Base-by-base conservation (phyloP, 768 basidiomycete genomes). In the Macrolepiota fuliginosa region DNA sequence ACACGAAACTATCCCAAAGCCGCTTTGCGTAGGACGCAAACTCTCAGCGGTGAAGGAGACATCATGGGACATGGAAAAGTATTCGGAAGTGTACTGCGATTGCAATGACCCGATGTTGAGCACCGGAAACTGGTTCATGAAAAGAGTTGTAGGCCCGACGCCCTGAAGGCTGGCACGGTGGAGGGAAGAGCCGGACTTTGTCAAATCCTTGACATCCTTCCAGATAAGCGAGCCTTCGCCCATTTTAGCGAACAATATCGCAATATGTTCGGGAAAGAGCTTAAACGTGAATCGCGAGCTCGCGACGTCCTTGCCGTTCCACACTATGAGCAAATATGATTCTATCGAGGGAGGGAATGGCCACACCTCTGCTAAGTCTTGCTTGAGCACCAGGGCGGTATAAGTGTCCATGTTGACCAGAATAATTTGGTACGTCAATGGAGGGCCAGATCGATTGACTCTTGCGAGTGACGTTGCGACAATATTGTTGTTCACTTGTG, bases 401-500 rank as follows among this genome's bases (percentile, higher is more conserved):
- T 36, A 29, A 3, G 49, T 61, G 4, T 54, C 47, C 22, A 61
- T 24, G 56, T 64, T 42, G 19, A 64, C 39, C 22, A 64, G 15
- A 4, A 64, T 42, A 32, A 64, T 19, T 17, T 47, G 54, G 46
- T 64, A 64, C 2, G 54, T 29, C 29, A 64, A 39, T 7, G 60
- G 46, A 22, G 53, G 35, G 15, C 49, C 49, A 4, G 37, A 42
- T 39, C 47, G 32, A 37, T 32, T 17, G 29, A 56, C 49, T 42
- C 17, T 58, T 17, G 61, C 64, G 29, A 62, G 40, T 17, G 61
- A 58, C 4, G 58, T 52, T 25, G 56, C 58, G 39, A 62, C 54
- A 37, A 55, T 55, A 19, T 53, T 54, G 29, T 54, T 61, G 25
- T 54, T 58, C 25, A 65, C 53, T 15, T 65, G 64, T 19, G 60